Conservation (phyloP, 805 yeast species). For the Kockiozyma suomiensis region DNA sequence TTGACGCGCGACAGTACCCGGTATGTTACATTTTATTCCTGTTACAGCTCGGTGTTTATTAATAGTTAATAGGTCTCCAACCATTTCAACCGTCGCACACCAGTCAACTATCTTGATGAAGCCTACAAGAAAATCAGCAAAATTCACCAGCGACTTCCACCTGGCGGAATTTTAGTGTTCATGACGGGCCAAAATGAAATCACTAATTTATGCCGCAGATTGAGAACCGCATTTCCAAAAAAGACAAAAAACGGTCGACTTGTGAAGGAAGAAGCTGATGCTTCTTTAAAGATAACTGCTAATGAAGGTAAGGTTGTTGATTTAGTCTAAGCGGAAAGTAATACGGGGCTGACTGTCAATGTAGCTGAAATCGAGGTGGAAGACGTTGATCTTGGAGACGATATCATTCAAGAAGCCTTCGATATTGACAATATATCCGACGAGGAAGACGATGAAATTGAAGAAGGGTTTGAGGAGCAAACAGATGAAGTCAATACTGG, state of each 20-base stretch:
- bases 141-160: slow-evolving; percentile 83
- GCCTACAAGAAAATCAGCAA: slow-evolving; percentile 82
- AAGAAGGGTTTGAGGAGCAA: slow-evolving; percentile 73
- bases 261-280: slow-evolving; percentile 38
- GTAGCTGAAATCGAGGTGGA: slow-evolving; percentile 65
- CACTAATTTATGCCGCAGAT: slow-evolving; percentile 65
- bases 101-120: slow-evolving; percentile 78
- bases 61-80: slow-evolving; percentile 58
- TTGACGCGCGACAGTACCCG: slow-evolving; percentile 92
- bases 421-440: slow-evolving; percentile 42
- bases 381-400: slow-evolving; percentile 63
- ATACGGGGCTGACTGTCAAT: neutral
- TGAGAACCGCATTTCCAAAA: slow-evolving; percentile 70
- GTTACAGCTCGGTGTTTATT: neutral
- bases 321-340: too few species aligned
- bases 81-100: slow-evolving; percentile 83
- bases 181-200: slow-evolving; percentile 96
- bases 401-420: slow-evolving; percentile 9
- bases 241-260: slow-evolving; percentile 39
- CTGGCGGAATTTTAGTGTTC: slow-evolving; percentile 90
- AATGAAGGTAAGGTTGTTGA: slow-evolving; percentile 37
- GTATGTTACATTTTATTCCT: slow-evolving; percentile 1
- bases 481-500: slow-evolving; percentile 48
- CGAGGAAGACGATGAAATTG: slow-evolving; percentile 49
- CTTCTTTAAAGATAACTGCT: slow-evolving; percentile 29